Evolutionary conservation across 176 grass and related monocot species (phyloP).

Genomic region (Musa schizocarpa): DNA sequence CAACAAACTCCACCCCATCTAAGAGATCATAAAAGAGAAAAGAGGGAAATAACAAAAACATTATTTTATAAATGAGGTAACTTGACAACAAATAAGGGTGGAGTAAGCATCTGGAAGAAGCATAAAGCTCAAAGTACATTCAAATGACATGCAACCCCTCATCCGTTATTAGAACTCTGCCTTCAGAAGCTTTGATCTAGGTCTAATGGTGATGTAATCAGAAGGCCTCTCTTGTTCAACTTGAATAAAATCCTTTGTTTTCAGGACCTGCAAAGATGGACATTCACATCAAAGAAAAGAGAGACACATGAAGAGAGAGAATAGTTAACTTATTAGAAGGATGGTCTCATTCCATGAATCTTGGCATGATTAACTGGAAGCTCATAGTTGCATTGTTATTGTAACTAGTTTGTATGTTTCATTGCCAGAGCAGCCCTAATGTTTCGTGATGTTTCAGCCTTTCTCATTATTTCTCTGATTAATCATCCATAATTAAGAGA

Average conservation of each 20-base stretch:
- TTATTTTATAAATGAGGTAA: slow-evolving; percentile 7
- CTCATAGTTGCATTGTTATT: no score
- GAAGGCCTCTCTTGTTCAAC: slow-evolving; percentile 68
- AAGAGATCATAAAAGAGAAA: background rate
- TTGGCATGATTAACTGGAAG: no score
- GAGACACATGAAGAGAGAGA: no score
- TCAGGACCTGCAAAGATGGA: slow-evolving; percentile 52
- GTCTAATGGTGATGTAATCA: slow-evolving; percentile 58
- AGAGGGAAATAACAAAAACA: background rate
- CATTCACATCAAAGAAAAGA: background rate
- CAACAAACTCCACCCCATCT: background rate
- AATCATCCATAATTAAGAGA: no score
- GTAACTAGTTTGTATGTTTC: no score
- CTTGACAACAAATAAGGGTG: slow-evolving; percentile 1
- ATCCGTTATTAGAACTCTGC: slow-evolving; percentile 62
- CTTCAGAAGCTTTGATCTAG: slow-evolving; percentile 76
- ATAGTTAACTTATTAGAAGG: no score
- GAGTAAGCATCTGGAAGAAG: background rate
- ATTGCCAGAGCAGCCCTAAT: no score
- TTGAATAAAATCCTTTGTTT: slow-evolving; percentile 85
- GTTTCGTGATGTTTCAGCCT: no score
- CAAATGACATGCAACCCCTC: background rate
- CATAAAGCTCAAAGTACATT: background rate
- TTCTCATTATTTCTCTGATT: no score
- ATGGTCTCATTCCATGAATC: no score